Base-by-base conservation (phyloP, 345 rosid genomes). In the Eucalyptus cladocalyx region DNA sequence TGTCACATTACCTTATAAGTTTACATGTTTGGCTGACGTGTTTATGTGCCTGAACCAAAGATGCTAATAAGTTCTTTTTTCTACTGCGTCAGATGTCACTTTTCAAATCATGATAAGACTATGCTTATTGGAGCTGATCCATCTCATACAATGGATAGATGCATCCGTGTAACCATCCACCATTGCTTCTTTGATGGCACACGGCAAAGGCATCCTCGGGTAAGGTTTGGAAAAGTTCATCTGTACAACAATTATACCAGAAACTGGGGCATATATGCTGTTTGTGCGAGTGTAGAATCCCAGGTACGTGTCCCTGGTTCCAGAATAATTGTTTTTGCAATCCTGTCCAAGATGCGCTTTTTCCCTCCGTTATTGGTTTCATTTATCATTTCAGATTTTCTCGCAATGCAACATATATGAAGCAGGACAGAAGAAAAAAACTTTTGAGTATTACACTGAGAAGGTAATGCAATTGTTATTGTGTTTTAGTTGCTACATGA, bases 181-280 rank as follows among this genome's bases (percentile, higher is more conserved):
- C 99, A 96, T 92, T 98, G 99, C 87, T 98, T 98, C 91, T 98
- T 98, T 30, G 97, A 96, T 88, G 97, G 97, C 53, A 97, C 99
- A 54, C 92, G 96, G 34, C 99, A 97, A 90, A 93, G 97, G 54
- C 99, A 97, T 80, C 99, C 99, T 91, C 99, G 99, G 23, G 96
- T 97, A 90, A 94, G 99, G 89, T 98, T 91, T 80, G 99, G 93
- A 15, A 97, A 95, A 93, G 95, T 98, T 53, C 99, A 97, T 94
- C 90, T 98, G 86, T 97, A 92, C 89, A 97, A 98, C 91, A 98
- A 96, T 92, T 97, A 97, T 89, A 96, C 98, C 89, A 94, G 98
- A 91, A 91, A 95, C 91, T 96, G 99, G 99, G 95, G 96, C 49
- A 95, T 98, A 86, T 98, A 98, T 43, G 99, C 99, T 45, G 96